Base-by-base conservation (phyloP, 192 early-diverging fungal genomes). In the Dissophora globulifera region DNA sequence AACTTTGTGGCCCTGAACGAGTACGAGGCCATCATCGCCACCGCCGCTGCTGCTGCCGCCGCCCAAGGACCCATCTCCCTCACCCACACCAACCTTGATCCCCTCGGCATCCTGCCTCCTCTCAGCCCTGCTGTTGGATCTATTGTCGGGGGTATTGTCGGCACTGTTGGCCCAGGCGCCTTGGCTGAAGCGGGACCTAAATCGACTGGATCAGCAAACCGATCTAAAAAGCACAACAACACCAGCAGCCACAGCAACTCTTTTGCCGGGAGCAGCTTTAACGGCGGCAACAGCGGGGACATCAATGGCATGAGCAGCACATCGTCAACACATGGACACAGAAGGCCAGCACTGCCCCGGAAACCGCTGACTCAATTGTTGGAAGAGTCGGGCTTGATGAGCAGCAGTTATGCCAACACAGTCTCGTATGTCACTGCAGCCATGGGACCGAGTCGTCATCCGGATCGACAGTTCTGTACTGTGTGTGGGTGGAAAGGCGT, bases 401-500 rank as follows among this genome's bases (percentile, higher is more conserved):
- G 32, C 20, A 46, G 3, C 20, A 46, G 3, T n/a, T 38, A 3
- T 11, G 23, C 35, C 22, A 46, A 47, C 20, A 35, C 35, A 22
- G 74, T 69, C 0, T 59, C 59, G 2, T 85, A 85, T 49, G 23
- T 81, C 10, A 78, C 79, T 7, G 82, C 82, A 16, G 47, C 62
- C 3, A 65, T 79, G 43, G 78, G 65, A 2, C 81, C 81, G 0
- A 80, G 80, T 41, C 43, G 38, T 3, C 75, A 81, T 30, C 80
- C 83, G 7, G 50, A 55, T 26, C 63, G 89, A 19, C 69, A 81
- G 25, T 91, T 91, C 78, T 91, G 89, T 58, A 86, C 88, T 0
- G 84, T 91, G 0, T 91, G 89, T 56, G 88, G 89, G 6, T 91
- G 86, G 63, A 68, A 67, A 48, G 87, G 89, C 9, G 53, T 69